phyloP scores from a whole-genome alignment of 495 filamentous ascomycete species.

The Podospora comata region DNA sequence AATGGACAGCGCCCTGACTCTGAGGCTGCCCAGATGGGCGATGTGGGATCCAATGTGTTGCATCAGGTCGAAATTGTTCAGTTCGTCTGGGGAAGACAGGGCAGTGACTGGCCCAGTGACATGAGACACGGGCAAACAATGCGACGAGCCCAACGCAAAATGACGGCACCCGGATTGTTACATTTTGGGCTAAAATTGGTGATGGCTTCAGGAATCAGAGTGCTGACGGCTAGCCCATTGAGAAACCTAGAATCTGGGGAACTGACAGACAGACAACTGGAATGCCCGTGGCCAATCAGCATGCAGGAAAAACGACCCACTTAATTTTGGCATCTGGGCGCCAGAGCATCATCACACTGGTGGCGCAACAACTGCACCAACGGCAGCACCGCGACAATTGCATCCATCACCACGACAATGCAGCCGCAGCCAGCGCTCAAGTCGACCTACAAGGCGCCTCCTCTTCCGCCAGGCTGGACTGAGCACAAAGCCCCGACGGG shows the following conservation, averaged over 20 bases:
- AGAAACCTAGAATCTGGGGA: no score
- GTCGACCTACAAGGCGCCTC: conserved; percentile 60
- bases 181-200: neutral
- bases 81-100: neutral
- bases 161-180: neutral
- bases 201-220: neutral
- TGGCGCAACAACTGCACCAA: conserved; percentile 2
- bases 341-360: neutral
- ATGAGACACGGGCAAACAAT: neutral
- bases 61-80: neutral
- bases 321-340: neutral
- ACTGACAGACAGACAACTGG: no score
- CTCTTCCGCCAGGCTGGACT: conserved; percentile 80
- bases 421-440: conserved; percentile 44
- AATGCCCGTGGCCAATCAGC: neutral
- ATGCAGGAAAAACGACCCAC: neutral
- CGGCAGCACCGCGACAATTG: neutral
- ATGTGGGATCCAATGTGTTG: conserved; percentile 5
- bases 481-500: conserved; percentile 90
- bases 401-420: conserved; percentile 38
- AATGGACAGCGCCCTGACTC: neutral
- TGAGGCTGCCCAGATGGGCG: conserved; percentile 1
- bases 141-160: neutral
- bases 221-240: no score
- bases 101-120: neutral